Base-by-base conservation (phyloP, 208 protist genomes). In the Acanthamoeba quina region DNA sequence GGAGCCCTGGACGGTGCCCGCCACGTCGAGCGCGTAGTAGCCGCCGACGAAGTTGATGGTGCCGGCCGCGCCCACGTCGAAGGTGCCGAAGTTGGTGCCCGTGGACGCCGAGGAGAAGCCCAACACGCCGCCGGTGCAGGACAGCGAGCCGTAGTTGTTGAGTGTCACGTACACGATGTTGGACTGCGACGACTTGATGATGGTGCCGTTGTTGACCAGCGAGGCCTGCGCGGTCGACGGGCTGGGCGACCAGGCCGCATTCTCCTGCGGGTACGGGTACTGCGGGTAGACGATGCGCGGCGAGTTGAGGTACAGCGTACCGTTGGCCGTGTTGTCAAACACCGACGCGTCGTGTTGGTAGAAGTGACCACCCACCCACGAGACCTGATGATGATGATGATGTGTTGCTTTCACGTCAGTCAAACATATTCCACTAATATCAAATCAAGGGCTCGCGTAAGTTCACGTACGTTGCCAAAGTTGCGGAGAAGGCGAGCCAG, bases 121-220 rank as follows among this genome's bases (percentile, higher is more conserved):
- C 17, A 92, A 49, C 44, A 58, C 52, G 86, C 86, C 86, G 37
- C 68, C 60, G 15, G 86, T 54, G 49, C 86, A 92, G 5, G 60
- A 41, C 0, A 92, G n/a, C 31, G 68, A 52, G 44, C 86, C 86
- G 68, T 92, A 92, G 68, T 92, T 92, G 86, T 92, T 92, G 60
- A 92, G 64, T 4, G 86, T 92, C 4, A 92, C n/a, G 62, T 24
- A 64, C n/a, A 92, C 21, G n/a, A 78, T 26, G 60, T 70, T 76
- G 41, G 56, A 72, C 56, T 70, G 68, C 9, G 86, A 26, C 26
- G 86, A 54, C 47, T 76, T 92, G 62, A 58, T 54, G 21, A 92
- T 76, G 86, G 68, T 54, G n/a, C 86, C 86, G 68, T 92, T 54
- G 52, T 92, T 92, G 15, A 92, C 86, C 17, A 92, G 74, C 44